phyloP scores from a whole-genome alignment of 2,329 filamentous ascomycete genomes.

The Botrytis sinoallii region DNA sequence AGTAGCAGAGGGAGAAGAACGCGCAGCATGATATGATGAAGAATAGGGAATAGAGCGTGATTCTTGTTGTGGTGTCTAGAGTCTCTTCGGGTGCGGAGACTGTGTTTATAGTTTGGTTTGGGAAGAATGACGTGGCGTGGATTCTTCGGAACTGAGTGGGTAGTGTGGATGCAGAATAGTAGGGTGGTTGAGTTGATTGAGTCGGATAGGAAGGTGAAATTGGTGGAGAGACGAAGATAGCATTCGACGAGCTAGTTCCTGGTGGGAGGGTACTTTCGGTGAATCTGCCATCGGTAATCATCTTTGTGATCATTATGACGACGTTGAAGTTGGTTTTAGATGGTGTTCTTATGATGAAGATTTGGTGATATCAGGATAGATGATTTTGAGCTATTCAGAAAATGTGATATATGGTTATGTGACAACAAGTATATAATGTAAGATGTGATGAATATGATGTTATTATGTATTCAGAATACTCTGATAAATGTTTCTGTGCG shows the following conservation, averaged over 20 bases:
- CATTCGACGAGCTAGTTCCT: neutral
- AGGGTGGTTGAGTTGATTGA: neutral
- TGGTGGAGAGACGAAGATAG: neutral
- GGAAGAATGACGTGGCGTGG: neutral
- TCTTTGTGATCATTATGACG: neutral
- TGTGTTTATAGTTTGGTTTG: neutral
- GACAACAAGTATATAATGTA: neutral
- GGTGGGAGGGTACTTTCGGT: neutral
- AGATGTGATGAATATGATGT: neutral
- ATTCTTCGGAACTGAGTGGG: neutral
- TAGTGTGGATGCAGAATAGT: neutral
- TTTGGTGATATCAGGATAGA: neutral
- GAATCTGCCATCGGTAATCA: neutral
- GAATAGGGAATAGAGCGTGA: neutral
- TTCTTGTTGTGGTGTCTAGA: neutral
- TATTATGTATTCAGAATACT: neutral
- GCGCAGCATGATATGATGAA: neutral
- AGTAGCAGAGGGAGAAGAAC: neutral
- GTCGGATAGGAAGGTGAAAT: neutral
- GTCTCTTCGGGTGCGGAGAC: accelerated
- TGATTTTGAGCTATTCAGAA: neutral
- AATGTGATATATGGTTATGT: too few species aligned
- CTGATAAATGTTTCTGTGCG: neutral
- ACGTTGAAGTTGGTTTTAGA: neutral
- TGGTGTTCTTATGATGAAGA: neutral